Evolutionary conservation across 257 asterid genomes (phyloP).

Genomic region (Ilex asprella): DNA sequence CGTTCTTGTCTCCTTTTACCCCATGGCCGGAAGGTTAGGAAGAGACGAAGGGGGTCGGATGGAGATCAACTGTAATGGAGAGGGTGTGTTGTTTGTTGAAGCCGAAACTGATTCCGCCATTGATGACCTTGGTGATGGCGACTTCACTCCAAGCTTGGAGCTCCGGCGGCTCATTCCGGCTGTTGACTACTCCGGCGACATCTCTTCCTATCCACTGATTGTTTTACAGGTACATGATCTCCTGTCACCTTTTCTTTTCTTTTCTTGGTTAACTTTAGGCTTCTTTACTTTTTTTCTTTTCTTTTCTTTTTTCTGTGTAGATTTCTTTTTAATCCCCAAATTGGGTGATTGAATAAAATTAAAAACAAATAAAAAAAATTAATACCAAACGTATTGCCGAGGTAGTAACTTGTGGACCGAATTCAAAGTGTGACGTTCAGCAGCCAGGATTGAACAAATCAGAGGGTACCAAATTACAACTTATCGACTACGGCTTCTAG

Average conservation of each 20-base stretch:
- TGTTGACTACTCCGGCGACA: slow-evolving; percentile 23
- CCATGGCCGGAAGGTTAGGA: slow-evolving; percentile 37
- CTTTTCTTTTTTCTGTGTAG: too few species aligned
- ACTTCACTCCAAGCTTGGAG: slow-evolving; percentile 29
- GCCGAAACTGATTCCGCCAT: slow-evolving; percentile 28
- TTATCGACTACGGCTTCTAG: too few species aligned
- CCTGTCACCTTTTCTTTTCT: background rate
- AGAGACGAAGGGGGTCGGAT: slow-evolving; percentile 32
- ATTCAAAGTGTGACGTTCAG: too few species aligned
- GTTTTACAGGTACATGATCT: slow-evolving; percentile 30
- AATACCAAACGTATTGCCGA: too few species aligned
- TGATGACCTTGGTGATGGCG: slow-evolving; percentile 28
- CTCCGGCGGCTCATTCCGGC: slow-evolving; percentile 23
- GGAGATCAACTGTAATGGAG: slow-evolving; percentile 33
- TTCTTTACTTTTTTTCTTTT: too few species aligned
- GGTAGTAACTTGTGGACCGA: too few species aligned
- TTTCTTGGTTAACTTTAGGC: background rate
- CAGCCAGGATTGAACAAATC: too few species aligned
- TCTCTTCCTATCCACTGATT: slow-evolving; percentile 28
- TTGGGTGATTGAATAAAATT: too few species aligned
- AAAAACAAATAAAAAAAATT: too few species aligned
- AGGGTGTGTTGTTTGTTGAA: slow-evolving; percentile 39
- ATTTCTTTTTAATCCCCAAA: too few species aligned
- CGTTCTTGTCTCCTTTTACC: slow-evolving; percentile 37
- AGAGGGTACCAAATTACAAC: too few species aligned